phyloP scores from a whole-genome alignment of 176 grass and related monocot species.

The Triticum turgidum region DNA sequence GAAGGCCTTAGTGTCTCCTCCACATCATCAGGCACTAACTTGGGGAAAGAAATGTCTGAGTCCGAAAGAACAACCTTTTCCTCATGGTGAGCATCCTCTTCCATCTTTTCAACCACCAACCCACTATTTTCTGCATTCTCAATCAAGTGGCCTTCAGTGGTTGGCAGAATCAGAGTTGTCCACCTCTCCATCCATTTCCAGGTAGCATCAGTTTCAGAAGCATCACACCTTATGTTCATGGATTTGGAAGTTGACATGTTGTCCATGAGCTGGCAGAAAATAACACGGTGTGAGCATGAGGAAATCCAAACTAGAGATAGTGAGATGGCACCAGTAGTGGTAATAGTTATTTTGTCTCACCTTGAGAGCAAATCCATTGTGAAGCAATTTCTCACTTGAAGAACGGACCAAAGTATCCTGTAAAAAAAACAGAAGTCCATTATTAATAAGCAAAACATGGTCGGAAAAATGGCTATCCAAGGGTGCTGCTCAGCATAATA shows the following conservation, averaged over 20 bases:
- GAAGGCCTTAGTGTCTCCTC: slow-evolving; percentile 20
- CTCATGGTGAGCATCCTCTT: slow-evolving; percentile 15
- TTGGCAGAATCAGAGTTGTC: slow-evolving; percentile 48
- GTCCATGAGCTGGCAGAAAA: slow-evolving; percentile 74
- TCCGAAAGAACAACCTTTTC: slow-evolving; percentile 35
- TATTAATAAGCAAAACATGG: neutral
- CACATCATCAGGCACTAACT: slow-evolving; percentile 35
- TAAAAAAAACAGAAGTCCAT: neutral
- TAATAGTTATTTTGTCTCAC: slow-evolving; percentile 40
- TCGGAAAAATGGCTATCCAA: neutral
- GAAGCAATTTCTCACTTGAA: slow-evolving; percentile 70
- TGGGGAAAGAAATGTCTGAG: slow-evolving; percentile 34
- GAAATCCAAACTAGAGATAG: slow-evolving; percentile 15
- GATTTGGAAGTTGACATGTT: slow-evolving; percentile 51
- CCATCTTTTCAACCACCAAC: slow-evolving; percentile 25
- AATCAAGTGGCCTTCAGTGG: slow-evolving; percentile 14
- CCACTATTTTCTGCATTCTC: slow-evolving; percentile 47
- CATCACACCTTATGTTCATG: slow-evolving; percentile 79
- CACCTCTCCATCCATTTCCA: slow-evolving; percentile 99
- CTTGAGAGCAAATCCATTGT: slow-evolving; percentile 81
- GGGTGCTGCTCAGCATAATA: neutral
- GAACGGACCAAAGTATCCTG: slow-evolving; percentile 40
- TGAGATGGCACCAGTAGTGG: slow-evolving; percentile 9
- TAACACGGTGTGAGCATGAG: slow-evolving; percentile 32
- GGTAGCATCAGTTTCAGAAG: slow-evolving; percentile 71